Percentiles rank a stretch among this genome's conserved stretches.
Evolutionary conservation across 352 stramenopile species (phyloP).

Genomic region (Globisporangium acanthophoron): DNA sequence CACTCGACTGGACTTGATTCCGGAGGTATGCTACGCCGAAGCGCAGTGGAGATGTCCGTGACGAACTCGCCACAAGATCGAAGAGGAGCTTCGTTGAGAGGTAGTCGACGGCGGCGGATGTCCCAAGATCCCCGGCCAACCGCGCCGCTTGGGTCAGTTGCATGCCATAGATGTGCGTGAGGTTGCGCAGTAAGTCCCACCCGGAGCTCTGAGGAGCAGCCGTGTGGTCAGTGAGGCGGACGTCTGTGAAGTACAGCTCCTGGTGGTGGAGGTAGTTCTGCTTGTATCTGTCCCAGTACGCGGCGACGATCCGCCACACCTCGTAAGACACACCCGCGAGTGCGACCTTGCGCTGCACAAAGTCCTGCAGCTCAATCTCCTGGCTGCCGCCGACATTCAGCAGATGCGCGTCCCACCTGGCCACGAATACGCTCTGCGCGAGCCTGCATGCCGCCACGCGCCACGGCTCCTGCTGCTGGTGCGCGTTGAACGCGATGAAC

Average conservation of each 20-base stretch:
- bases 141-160: constrained; percentile 30
- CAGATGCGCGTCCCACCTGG: constrained; percentile 45
- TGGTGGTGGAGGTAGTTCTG: constrained; percentile 61
- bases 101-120: constrained; percentile 4
- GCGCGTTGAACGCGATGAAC: constrained; percentile 42
- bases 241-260: constrained; percentile 50
- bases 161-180: constrained; percentile 53
- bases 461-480: constrained; percentile 27
- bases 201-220: constrained; percentile 12
- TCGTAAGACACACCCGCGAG: constrained; percentile 40
- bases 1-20: constrained; percentile 2
- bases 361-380: constrained; percentile 30
- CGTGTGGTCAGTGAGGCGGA: neutral
- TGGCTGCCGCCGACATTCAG: constrained; percentile 4
- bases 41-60: constrained; percentile 20
- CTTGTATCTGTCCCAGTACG: constrained; percentile 59
- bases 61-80: constrained; percentile 16
- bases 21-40: constrained; percentile 34
- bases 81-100: constrained; percentile 23
- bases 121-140: constrained; percentile 12
- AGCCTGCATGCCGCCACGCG: constrained; percentile 44
- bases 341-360: constrained; percentile 21
- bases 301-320: constrained; percentile 53
- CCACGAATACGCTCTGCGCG: constrained; percentile 45
- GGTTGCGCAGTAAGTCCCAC: constrained; percentile 27